These are phyloP conservation scores for Malania oleifera DNA, from an alignment of 164 flowering plant species.

Conservation along the genomic window DNA sequence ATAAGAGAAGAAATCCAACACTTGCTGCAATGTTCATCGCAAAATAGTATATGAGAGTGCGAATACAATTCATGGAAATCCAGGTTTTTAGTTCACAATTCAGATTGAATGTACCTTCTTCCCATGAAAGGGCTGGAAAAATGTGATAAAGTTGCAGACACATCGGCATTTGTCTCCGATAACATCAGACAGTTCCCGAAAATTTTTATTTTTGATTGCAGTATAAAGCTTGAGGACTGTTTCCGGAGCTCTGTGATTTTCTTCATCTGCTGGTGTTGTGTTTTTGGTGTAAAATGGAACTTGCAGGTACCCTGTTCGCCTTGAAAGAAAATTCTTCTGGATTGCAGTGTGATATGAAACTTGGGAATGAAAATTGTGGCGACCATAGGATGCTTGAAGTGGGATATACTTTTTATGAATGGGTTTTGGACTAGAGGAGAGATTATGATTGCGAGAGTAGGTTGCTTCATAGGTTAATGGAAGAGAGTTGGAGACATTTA, in stretches of 20 bases:
- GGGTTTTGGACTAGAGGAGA: not conserved
- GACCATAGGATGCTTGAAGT: not conserved
- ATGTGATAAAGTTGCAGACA: slow-evolving; percentile 44
- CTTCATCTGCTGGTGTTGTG: slow-evolving; percentile 28
- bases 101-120: too few relatives aligned
- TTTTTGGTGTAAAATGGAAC: slow-evolving; percentile 12
- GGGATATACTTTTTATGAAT: not conserved
- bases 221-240: slow-evolving; percentile 48
- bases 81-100: too few relatives aligned
- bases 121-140: slow-evolving; percentile 37
- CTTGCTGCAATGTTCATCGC: slow-evolving; percentile 39
- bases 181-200: slow-evolving; percentile 37
- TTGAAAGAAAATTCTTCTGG: slow-evolving; percentile 9
- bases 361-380: slow-evolving; percentile 1
- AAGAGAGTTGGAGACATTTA: too few relatives aligned
- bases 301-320: slow-evolving; percentile 6
- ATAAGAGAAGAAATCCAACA: slow-evolving; percentile 42
- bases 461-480: not conserved
- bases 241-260: slow-evolving; percentile 37
- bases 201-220: slow-evolving; percentile 40
- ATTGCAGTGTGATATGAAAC: not conserved
- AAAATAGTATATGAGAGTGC: not conserved
- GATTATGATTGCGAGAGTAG: not conserved
- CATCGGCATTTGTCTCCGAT: slow-evolving; percentile 63
- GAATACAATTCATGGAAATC: too few relatives aligned